These are phyloP conservation scores for Mucor mucedo DNA, from an alignment of 371 early-diverging fungal species.

Conservation along the genomic window DNA sequence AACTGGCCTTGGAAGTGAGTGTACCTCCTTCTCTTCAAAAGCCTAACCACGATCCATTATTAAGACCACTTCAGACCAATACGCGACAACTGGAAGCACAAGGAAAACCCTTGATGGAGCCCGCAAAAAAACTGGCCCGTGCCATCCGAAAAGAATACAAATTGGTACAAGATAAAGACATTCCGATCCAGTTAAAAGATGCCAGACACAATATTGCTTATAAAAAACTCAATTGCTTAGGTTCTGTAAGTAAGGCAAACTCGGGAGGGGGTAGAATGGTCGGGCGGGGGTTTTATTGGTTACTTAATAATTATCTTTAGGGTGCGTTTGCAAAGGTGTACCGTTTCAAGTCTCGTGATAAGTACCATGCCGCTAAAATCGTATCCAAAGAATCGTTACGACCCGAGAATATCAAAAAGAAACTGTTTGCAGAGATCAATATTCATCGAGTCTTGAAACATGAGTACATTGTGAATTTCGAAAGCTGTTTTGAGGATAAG, in stretches of 20 bases:
- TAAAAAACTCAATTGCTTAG: constrained; percentile 17
- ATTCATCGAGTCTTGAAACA: constrained; percentile 85
- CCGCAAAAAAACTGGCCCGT: background rate
- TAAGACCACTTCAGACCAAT: constrained; percentile 7
- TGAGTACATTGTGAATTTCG: constrained; percentile 85
- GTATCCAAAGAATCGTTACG: constrained; percentile 68
- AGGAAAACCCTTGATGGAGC: background rate
- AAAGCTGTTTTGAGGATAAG: constrained; percentile 87
- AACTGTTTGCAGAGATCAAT: constrained; percentile 86
- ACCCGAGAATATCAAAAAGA: constrained; percentile 57
- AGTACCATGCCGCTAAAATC: constrained; percentile 80
- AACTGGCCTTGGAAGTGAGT: background rate
- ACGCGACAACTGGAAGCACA: too few relatives aligned
- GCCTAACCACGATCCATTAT: background rate
- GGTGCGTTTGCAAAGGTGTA: constrained; percentile 93
- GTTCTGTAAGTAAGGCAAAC: constrained; percentile 10
- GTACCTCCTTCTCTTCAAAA: background rate
- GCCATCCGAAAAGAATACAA: background rate
- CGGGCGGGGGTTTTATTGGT: too few relatives aligned
- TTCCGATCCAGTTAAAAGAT: constrained; percentile 20
- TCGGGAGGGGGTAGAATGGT: too few relatives aligned
- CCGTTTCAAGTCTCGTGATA: constrained; percentile 52
- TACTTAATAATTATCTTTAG: constrained; percentile 34
- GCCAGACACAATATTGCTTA: constrained; percentile 4
- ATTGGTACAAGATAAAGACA: constrained; percentile 20